phyloP scores from a whole-genome alignment of 805 yeast species.

The Candida hungchunana region DNA sequence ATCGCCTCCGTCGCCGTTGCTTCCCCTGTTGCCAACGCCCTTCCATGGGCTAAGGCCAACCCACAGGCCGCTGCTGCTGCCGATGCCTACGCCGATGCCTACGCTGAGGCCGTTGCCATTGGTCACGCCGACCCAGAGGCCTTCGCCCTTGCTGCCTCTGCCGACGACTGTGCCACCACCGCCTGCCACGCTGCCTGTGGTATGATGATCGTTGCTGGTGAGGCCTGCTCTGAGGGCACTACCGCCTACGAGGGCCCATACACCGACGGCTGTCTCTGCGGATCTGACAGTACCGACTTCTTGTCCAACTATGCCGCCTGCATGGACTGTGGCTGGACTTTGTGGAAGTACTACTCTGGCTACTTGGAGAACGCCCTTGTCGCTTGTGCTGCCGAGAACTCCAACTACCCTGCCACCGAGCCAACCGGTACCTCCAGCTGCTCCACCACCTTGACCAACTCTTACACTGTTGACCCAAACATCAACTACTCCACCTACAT shows the following conservation, averaged over 20 bases:
- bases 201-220: constrained; percentile 28
- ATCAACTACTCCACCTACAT: constrained; percentile 7
- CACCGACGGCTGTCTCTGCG: constrained; percentile 19
- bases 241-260: constrained; percentile 13
- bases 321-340: constrained; percentile 36
- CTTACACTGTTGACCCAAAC: constrained; percentile 7
- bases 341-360: constrained; percentile 30
- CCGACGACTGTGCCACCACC: constrained; percentile 25
- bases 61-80: constrained; percentile 15
- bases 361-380: constrained; percentile 26
- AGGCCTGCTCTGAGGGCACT: constrained; percentile 19
- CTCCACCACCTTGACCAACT: constrained; percentile 21
- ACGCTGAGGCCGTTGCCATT: constrained; percentile 13
- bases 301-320: constrained; percentile 23
- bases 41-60: constrained; percentile 15
- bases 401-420: constrained; percentile 15
- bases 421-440: constrained; percentile 33
- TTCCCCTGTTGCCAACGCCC: constrained; percentile 7
- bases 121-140: constrained; percentile 25
- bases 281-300: constrained; percentile 17
- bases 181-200: constrained; percentile 31
- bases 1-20: constrained; percentile 2
- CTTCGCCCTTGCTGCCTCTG: constrained; percentile 25
- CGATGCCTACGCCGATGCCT: constrained; percentile 12
- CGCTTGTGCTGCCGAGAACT: constrained; percentile 19